Conservation (phyloP, 208 protist genomes). For the Acanthamoeba lenticulata region DNA sequence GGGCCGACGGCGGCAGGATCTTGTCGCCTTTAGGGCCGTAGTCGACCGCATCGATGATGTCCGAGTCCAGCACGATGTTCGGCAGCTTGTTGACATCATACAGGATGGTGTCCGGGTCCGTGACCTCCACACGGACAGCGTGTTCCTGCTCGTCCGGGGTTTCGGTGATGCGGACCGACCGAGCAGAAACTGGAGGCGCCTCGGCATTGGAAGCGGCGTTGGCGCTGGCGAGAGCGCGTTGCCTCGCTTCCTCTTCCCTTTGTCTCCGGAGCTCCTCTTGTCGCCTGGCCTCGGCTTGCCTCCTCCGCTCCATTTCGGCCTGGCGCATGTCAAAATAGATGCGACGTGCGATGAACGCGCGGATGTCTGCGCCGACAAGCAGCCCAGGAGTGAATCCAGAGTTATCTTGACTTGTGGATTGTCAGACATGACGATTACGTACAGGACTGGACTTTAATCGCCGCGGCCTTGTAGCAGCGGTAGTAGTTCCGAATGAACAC, state of each 20-base stretch:
- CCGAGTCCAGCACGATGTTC: neutral
- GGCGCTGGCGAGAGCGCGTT: neutral
- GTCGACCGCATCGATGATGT: neutral
- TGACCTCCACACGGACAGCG: neutral
- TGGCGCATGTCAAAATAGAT: neutral
- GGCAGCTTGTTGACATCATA: neutral
- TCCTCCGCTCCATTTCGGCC: neutral
- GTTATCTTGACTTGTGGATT: no score
- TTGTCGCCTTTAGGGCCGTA: neutral
- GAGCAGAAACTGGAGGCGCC: neutral
- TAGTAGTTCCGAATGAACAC: conserved; percentile 18
- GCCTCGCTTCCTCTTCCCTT: neutral
- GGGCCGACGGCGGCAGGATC: neutral
- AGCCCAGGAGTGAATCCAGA: no score
- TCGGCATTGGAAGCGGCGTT: neutral
- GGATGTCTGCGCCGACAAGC: neutral
- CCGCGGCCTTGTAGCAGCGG: neutral
- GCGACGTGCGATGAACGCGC: neutral
- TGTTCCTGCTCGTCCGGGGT: neutral
- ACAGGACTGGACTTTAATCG: neutral
- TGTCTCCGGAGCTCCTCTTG: neutral
- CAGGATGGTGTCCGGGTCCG: neutral
- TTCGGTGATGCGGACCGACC: no score
- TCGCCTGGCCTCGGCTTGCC: neutral
- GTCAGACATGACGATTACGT: neutral